Conservation (phyloP, 495 filamentous ascomycete species). For the Articulospora tetracladia region DNA sequence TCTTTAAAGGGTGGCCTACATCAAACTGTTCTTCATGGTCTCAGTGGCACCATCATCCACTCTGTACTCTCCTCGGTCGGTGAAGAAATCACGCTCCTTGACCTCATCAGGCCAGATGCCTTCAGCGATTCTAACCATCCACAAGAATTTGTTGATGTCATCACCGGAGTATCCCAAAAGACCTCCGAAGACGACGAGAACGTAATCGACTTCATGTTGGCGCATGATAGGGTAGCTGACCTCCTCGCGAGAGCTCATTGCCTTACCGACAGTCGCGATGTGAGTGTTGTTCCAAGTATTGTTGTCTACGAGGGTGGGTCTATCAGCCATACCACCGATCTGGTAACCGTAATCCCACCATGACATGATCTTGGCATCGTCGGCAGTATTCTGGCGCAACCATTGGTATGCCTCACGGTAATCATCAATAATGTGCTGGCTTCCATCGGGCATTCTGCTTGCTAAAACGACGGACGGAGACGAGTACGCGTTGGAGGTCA, state of each 20-base stretch:
- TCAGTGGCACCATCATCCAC: constrained; percentile 94
- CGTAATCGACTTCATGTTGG: constrained; percentile 98
- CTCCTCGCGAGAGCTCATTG: constrained; percentile 96
- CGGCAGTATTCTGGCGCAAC: constrained; percentile 93
- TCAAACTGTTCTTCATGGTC: constrained; percentile 98
- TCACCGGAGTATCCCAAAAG: constrained; percentile 98
- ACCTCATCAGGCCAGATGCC: constrained; percentile 99
- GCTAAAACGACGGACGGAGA: constrained; percentile 97
- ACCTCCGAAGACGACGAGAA: constrained; percentile 95
- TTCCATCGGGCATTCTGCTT: constrained; percentile 87
- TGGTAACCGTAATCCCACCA: constrained; percentile 99
- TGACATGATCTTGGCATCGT: constrained; percentile 98
- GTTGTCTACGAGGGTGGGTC: constrained; percentile 96
- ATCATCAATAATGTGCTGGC: constrained; percentile 98
- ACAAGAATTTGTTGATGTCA: constrained; percentile 99
- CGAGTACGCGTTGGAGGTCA: constrained; percentile 97
- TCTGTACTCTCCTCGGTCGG: constrained; percentile 88
- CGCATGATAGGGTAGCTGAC: constrained; percentile 98
- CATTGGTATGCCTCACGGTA: constrained; percentile 99
- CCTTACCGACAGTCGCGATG: constrained; percentile 98
- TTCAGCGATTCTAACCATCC: constrained; percentile 99
- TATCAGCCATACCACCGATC: constrained; percentile 99
- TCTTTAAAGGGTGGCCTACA: constrained; percentile 58
- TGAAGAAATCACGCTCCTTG: constrained; percentile 96
- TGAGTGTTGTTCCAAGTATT: constrained; percentile 99